Base-by-base conservation (phyloP, 805 yeast species). In the Metschnikowia proteae region DNA sequence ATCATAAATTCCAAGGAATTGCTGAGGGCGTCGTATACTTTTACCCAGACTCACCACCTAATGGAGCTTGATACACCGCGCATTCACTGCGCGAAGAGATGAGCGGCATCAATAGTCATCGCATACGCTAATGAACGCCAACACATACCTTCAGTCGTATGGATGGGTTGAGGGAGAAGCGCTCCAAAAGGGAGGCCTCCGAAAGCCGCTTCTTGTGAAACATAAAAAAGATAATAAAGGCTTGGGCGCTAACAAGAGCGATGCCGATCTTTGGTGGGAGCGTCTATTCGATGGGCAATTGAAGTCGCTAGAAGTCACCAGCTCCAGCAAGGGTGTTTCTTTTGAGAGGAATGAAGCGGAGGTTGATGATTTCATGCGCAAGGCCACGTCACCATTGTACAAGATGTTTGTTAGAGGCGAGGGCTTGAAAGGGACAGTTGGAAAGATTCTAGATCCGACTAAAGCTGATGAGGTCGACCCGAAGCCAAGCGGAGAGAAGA, bases 141-240 rank as follows among this genome's bases (percentile, higher is more conserved):
- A 76, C 46, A 77, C 68, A 46, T 94, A 92, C 63, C 68, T 92
- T 54, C 71, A 78, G 60, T 80, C 86, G 1, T 89, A 79, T 60
- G 98, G 98, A 17, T 92, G 99, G 99, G 75, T 74, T 47, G 92
- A 88, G 56, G 99, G 99, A 1, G 88, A 89, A 56, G 95, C 96
- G 0, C 70, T 92, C 32, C 81, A 76, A 53, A 65, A 76, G 39
- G 97, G 96, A 3, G 95, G 97, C 0, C 66, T 92, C 45, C 82
- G 78, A 58, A 88, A 82, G 57, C 98, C 99, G 0, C 82, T 92
- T 37, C 67, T 92, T 52, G 97, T 94, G 47, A 86, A 85, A 56
- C 97, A 92, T 61, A 90, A 94, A 67, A 84, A 82, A 57, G 97
- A 92, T 61, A 83, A 82, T 49, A 90, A 89, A 62, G 99, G 99